phyloP scores from a whole-genome alignment of 768 basidiomycete species.

The Amanita rimosa region DNA sequence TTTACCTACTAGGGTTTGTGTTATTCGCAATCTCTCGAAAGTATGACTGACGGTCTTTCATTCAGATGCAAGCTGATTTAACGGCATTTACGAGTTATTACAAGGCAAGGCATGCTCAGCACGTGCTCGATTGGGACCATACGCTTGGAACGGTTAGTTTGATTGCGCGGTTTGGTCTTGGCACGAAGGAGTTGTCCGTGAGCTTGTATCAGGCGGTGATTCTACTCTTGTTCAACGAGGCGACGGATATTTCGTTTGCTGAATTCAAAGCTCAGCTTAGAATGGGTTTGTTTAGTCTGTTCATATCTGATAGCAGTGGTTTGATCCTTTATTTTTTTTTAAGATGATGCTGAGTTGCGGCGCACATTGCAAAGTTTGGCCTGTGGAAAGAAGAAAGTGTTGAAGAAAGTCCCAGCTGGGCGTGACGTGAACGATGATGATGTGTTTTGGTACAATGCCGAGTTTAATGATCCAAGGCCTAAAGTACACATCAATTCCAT shows the following conservation, averaged over 20 bases:
- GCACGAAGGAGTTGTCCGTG: slow-evolving; percentile 79
- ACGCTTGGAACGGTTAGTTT: slow-evolving; percentile 76
- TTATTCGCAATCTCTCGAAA: slow-evolving; percentile 7
- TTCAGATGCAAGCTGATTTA: slow-evolving; percentile 67
- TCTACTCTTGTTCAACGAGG: slow-evolving; percentile 76
- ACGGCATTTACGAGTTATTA: slow-evolving; percentile 60
- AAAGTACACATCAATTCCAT: slow-evolving; percentile 94
- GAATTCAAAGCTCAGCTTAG: slow-evolving; percentile 59
- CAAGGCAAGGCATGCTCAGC: slow-evolving; percentile 63
- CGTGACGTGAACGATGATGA: slow-evolving; percentile 71
- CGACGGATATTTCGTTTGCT: slow-evolving; percentile 42
- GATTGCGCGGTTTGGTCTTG: slow-evolving; percentile 53
- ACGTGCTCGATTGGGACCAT: slow-evolving; percentile 78
- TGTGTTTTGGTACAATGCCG: slow-evolving; percentile 69
- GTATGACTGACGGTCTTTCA: slow-evolving; percentile 1
- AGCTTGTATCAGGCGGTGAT: slow-evolving; percentile 88
- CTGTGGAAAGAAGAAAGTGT: slow-evolving; percentile 80
- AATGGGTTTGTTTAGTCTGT: slow-evolving; percentile 49
- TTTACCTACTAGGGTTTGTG: slow-evolving; percentile 37
- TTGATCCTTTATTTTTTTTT: neutral
- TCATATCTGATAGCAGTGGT: neutral
- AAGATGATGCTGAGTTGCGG: slow-evolving; percentile 65
- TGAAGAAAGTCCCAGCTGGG: slow-evolving; percentile 70
- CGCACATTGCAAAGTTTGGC: slow-evolving; percentile 88
- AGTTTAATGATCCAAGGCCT: slow-evolving; percentile 67